Conservation (phyloP, 2,329 filamentous ascomycete genomes). For the Phyllosticta citrichinensis region DNA sequence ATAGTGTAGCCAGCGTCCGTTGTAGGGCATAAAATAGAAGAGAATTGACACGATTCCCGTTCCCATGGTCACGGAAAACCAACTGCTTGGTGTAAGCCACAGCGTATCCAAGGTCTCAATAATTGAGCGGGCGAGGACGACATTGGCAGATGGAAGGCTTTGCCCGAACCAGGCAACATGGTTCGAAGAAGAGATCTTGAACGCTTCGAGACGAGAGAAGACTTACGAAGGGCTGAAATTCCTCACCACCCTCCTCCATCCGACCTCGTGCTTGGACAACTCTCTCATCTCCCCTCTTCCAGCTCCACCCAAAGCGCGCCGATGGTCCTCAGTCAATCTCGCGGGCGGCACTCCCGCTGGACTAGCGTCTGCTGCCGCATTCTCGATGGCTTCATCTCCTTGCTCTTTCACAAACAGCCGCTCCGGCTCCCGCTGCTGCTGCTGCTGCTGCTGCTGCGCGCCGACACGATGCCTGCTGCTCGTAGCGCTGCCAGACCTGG, state of each 20-base stretch:
- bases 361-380: neutral
- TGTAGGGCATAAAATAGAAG: conserved; percentile 50
- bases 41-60: conserved; percentile 56
- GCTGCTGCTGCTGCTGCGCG: neutral
- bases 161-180: too few relatives aligned
- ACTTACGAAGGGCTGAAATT: conserved; percentile 26
- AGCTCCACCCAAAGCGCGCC: neutral
- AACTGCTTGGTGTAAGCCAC: neutral
- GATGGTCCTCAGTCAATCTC: neutral
- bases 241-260: conserved; percentile 25
- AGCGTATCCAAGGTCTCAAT: too few relatives aligned
- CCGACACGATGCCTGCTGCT: neutral
- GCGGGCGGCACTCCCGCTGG: conserved; percentile 5
- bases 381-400: neutral
- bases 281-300: neutral
- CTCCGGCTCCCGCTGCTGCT: neutral
- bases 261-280: conserved; percentile 5
- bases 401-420: neutral
- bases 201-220: neutral
- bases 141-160: too few relatives aligned
- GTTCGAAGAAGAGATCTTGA: too few relatives aligned
- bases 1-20: conserved; percentile 44
- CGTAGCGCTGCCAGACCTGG: neutral
- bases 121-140: too few relatives aligned
- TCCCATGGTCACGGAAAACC: conserved; percentile 38